phyloP scores from a whole-genome alignment of 176 grass and related monocot species.

The Luzula sylvatica region DNA sequence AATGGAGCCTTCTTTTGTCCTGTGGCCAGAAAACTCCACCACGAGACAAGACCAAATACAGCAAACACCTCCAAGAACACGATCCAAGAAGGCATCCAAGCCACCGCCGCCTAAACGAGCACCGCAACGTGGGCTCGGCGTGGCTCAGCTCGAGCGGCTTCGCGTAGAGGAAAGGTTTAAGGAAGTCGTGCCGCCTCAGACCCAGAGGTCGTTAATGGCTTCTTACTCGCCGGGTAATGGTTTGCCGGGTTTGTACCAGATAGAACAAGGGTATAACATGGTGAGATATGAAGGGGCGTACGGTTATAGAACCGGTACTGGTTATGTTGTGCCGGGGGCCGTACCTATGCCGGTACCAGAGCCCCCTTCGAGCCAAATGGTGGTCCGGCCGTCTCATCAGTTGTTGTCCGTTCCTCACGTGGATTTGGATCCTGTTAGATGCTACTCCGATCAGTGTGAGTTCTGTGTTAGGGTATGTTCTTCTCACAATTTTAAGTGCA shows the following conservation, averaged over 20 bases:
- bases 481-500: not conserved
- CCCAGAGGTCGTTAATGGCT: too few species aligned
- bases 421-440: not conserved
- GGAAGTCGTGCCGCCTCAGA: not conserved
- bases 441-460: constrained; percentile 25
- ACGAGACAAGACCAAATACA: not conserved
- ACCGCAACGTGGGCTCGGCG: constrained; percentile 18
- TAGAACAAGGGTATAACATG: not conserved
- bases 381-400: not conserved
- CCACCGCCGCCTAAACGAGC: constrained; percentile 2
- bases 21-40: constrained; percentile 14
- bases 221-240: not conserved
- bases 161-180: constrained; percentile 1
- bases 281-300: too few species aligned
- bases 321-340: not conserved
- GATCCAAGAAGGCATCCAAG: constrained; percentile 17
- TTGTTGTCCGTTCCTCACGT: not conserved
- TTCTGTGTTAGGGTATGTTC: constrained; percentile 20
- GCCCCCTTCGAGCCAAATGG: constrained; percentile 30
- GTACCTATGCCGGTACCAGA: not conserved
- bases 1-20: constrained; percentile 6
- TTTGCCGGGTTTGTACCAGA: not conserved
- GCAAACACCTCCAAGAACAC: not conserved
- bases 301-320: not conserved
- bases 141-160: constrained; percentile 24